A percentile compares a stretch with the other conserved stretches of the same genome.
Evolutionary conservation across 352 stramenopile genomes (phyloP).

Genomic region (Thalassiosira hispida): DNA sequence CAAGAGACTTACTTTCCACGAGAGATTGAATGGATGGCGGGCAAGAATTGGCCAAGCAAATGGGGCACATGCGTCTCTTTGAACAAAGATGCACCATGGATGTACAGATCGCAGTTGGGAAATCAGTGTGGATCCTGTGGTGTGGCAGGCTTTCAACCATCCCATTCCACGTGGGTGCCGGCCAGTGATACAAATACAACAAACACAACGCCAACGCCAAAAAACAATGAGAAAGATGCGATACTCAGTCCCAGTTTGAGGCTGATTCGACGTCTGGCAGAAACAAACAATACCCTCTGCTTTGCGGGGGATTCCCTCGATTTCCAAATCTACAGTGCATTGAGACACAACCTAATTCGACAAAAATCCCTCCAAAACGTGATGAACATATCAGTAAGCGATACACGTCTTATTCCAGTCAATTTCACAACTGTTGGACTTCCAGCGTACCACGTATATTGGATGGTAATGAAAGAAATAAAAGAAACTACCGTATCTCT

Average conservation of each 20-base stretch:
- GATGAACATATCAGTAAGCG: not conserved
- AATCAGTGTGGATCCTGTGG: not conserved
- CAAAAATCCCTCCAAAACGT: not conserved
- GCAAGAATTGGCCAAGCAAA: not conserved
- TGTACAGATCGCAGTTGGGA: not conserved
- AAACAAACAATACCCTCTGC: constrained; percentile 22
- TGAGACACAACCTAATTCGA: constrained; percentile 22
- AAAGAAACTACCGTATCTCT: constrained; percentile 9
- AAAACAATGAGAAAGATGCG: no score
- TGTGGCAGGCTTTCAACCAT: not conserved
- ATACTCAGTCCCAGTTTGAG: constrained; percentile 8
- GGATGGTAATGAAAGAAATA: constrained; percentile 8
- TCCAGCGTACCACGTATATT: not conserved
- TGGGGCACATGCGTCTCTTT: not conserved
- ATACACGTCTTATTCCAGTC: constrained; percentile 5
- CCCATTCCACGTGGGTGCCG: not conserved
- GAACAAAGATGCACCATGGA: not conserved
- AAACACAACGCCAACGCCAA: not conserved
- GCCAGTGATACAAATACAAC: not conserved
- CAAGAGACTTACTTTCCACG: not conserved
- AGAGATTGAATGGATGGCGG: not conserved
- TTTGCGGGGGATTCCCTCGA: constrained; percentile 32
- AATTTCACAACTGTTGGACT: constrained; percentile 6
- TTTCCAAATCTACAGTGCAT: constrained; percentile 26
- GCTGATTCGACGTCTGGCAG: constrained; percentile 9